These are phyloP conservation scores for Pseudocercospora fuligena DNA, from an alignment of 2,329 filamentous ascomycete species.

Conservation along the genomic window DNA sequence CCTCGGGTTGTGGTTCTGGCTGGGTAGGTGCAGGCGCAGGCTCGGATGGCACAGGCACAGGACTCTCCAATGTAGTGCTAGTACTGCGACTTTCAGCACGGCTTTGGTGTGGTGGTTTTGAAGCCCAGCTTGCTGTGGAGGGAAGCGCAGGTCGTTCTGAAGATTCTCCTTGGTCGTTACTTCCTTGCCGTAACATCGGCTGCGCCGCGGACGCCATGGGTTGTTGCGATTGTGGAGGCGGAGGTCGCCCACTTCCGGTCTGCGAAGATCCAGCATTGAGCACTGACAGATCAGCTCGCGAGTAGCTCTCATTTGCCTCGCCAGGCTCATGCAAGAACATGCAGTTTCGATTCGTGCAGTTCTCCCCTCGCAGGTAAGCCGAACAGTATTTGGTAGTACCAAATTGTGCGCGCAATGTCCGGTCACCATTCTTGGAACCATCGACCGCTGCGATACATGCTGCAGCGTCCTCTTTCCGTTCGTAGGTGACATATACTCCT, in stretches of 20 bases:
- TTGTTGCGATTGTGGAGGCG: constrained; percentile 56
- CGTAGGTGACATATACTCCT: constrained; percentile 98
- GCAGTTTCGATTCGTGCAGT: constrained; percentile 92
- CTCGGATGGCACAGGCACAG: constrained; percentile 56
- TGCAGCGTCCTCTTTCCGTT: constrained; percentile 85
- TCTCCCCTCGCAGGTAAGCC: constrained; percentile 91
- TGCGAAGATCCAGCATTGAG: constrained; percentile 88
- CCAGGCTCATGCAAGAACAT: constrained; percentile 98
- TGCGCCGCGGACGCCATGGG: constrained; percentile 58
- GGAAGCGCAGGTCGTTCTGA: constrained; percentile 87
- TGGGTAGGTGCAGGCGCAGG: constrained; percentile 24
- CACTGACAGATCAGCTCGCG: constrained; percentile 88
- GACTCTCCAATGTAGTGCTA: constrained; percentile 80
- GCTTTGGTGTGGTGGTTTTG: constrained; percentile 67
- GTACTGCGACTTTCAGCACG: constrained; percentile 79
- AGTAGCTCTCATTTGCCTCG: constrained; percentile 98
- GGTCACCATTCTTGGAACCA: constrained; percentile 87
- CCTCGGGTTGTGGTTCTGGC: constrained; percentile 24
- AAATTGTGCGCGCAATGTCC: constrained; percentile 74
- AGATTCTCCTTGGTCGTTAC: constrained; percentile 38
- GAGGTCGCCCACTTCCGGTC: constrained; percentile 63
- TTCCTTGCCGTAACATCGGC: constrained; percentile 68
- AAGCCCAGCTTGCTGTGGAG: constrained; percentile 91
- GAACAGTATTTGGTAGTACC: constrained; percentile 99
- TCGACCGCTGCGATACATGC: constrained; percentile 91